These are phyloP conservation scores for Malus fusca DNA, from an alignment of 306 rosid species.

Conservation along the genomic window DNA sequence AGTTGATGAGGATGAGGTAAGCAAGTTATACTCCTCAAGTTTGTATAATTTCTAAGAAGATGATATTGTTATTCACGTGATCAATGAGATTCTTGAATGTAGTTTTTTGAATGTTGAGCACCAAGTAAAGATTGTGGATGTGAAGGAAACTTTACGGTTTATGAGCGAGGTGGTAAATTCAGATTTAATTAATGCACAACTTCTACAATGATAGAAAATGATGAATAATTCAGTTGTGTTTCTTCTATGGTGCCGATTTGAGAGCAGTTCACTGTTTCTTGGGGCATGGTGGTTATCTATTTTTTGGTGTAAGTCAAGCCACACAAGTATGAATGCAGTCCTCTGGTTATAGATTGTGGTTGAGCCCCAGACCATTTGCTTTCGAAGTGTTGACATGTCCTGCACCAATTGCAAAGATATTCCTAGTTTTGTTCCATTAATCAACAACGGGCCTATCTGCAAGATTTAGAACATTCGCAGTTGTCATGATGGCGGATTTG, in stretches of 20 bases:
- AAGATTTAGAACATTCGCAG: background rate
- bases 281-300: slow-evolving; percentile 22
- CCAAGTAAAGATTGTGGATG: too few species aligned
- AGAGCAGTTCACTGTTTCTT: slow-evolving; percentile 22
- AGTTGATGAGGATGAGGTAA: too few species aligned
- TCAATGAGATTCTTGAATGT: too few species aligned
- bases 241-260: slow-evolving; percentile 22
- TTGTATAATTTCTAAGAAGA: too few species aligned
- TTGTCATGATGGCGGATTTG: slow-evolving; percentile 30
- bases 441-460: background rate
- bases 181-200: too few species aligned
- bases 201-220: slow-evolving; percentile 11
- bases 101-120: too few species aligned
- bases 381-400: slow-evolving; percentile 48
- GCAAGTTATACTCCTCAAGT: too few species aligned
- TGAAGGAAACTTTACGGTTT: too few species aligned
- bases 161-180: too few species aligned
- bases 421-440: background rate
- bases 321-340: slow-evolving; percentile 50
- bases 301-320: slow-evolving; percentile 40
- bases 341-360: slow-evolving; percentile 28
- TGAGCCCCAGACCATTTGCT: slow-evolving; percentile 44
- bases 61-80: too few species aligned
- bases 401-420: slow-evolving; percentile 36
- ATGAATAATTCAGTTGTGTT: slow-evolving; percentile 45